Evolutionary conservation across 2,329 filamentous ascomycete species (phyloP).

Genomic region (Penicillium brasilianum): DNA sequence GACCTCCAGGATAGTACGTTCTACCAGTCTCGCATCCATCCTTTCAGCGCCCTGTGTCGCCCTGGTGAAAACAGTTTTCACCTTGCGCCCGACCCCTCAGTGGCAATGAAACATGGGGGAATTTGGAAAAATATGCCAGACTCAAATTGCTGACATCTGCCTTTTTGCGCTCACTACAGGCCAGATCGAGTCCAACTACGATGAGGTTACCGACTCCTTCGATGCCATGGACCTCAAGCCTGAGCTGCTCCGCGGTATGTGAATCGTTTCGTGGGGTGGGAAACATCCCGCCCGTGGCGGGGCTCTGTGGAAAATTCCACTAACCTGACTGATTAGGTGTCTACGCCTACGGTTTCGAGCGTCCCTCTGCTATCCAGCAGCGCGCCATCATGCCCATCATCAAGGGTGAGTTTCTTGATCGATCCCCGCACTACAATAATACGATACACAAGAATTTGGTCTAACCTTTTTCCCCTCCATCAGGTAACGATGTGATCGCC

Average conservation of each 20-base stretch:
- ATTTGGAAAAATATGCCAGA: conserved; percentile 15
- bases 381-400: conserved; percentile 99
- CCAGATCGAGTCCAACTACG: conserved; percentile 99
- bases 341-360: conserved; percentile 99
- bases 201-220: conserved; percentile 99
- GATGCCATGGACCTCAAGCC: conserved; percentile 97
- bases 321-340: conserved; percentile 64
- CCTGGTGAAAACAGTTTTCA: background rate
- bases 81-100: conserved; percentile 8
- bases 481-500: conserved; percentile 97
- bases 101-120: conserved; percentile 18
- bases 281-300: conserved; percentile 20
- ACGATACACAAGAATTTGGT: background rate
- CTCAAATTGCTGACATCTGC: conserved; percentile 21
- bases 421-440: background rate
- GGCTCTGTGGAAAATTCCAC: conserved; percentile 34
- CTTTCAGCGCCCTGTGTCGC: conserved; percentile 8
- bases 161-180: conserved; percentile 58
- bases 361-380: conserved; percentile 99
- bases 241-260: conserved; percentile 91
- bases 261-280: conserved; percentile 16
- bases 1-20: conserved; percentile 92
- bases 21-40: conserved; percentile 35
- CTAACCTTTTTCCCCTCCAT: conserved; percentile 21
- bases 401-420: conserved; percentile 75